Conservation (phyloP, 805 yeast genomes). For the Candida mattraensis region DNA sequence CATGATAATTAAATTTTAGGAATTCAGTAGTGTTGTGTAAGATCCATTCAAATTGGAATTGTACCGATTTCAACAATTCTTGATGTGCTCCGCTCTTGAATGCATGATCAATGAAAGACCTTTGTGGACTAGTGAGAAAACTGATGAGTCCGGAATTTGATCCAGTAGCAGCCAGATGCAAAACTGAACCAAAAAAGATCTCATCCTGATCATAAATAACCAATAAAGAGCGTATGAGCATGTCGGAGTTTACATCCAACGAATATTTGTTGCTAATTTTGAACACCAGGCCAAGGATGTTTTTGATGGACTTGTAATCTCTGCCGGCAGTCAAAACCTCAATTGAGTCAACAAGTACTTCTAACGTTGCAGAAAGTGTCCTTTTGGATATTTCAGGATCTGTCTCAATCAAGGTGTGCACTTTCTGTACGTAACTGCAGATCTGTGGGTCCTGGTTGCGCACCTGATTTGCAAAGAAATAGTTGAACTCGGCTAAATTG, state of each 20-base stretch:
- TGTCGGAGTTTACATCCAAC: conserved; percentile 4
- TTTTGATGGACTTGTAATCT: background rate
- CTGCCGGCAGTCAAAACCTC: background rate
- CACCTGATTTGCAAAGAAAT: conserved; percentile 27
- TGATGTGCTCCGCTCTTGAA: background rate
- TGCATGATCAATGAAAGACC: conserved; percentile 7
- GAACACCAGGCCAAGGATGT: conserved; percentile 4
- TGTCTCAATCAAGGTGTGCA: conserved; percentile 2
- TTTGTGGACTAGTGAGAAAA: conserved; percentile 9
- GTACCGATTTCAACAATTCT: conserved; percentile 1
- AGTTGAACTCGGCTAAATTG: conserved; percentile 28
- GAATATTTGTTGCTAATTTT: conserved; percentile 2
- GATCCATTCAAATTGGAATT: conserved; percentile 15
- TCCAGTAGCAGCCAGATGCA: conserved; percentile 8
- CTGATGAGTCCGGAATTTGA: conserved; percentile 5
- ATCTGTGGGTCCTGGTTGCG: conserved; percentile 10
- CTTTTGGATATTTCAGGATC: background rate
- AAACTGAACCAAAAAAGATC: conserved; percentile 1
- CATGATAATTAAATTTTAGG: background rate
- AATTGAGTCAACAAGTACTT: conserved; percentile 4
- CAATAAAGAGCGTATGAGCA: conserved; percentile 8
- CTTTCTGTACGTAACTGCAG: conserved; percentile 11
- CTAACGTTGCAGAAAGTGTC: background rate
- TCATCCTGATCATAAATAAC: conserved; percentile 9
- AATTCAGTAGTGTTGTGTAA: conserved; percentile 2